phyloP scores from a whole-genome alignment of 2,329 filamentous ascomycete genomes.

The Fusarium nelsonii region DNA sequence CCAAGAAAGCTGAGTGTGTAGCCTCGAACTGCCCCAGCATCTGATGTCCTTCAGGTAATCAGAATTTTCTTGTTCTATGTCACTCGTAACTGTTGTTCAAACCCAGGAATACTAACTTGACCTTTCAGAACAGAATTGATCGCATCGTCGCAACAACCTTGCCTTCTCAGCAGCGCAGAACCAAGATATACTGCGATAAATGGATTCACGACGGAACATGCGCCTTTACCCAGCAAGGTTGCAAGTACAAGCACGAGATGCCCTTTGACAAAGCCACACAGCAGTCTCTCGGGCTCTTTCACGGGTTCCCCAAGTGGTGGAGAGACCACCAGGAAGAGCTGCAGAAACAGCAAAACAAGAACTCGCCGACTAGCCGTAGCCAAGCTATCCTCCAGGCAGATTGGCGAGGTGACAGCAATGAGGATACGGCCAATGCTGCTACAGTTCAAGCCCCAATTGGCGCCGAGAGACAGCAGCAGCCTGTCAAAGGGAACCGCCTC shows the following conservation, averaged over 20 bases:
- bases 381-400: constrained; percentile 19
- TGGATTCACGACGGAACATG: constrained; percentile 91
- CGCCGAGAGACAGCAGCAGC: constrained; percentile 29
- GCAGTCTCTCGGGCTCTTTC: constrained; percentile 76
- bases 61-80: background rate
- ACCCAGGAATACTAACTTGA: constrained; percentile 7
- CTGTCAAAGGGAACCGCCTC: constrained; percentile 4
- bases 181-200: constrained; percentile 86
- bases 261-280: constrained; percentile 76
- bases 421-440: constrained; percentile 1
- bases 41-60: constrained; percentile 54
- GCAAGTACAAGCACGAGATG: constrained; percentile 93
- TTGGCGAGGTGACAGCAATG: constrained; percentile 30
- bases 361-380: background rate
- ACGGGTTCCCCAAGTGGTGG: constrained; percentile 72
- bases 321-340: constrained; percentile 65
- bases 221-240: constrained; percentile 86
- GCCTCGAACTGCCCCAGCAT: constrained; percentile 40
- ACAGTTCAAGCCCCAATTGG: constrained; percentile 32
- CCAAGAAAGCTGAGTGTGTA: constrained; percentile 49
- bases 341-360: constrained; percentile 42
- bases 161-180: constrained; percentile 58
- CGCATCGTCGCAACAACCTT: constrained; percentile 49
- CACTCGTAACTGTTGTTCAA: background rate
- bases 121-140: constrained; percentile 52